Base-by-base conservation (phyloP, 2,329 filamentous ascomycete genomes). In the Dactylellina cionopaga region DNA sequence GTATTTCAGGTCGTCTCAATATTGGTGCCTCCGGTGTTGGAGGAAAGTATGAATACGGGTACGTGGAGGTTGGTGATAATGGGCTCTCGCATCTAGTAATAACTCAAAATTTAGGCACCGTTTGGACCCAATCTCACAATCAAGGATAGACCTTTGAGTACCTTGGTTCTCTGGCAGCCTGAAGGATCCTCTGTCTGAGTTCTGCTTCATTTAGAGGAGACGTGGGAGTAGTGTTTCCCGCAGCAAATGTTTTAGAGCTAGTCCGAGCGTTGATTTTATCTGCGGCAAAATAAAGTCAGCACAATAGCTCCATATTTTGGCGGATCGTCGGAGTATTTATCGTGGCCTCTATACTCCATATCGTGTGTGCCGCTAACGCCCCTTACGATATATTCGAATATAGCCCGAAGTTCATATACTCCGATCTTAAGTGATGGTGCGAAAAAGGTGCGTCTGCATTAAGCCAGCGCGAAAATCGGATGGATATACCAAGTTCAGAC, bases 181-280 rank as follows among this genome's bases (percentile, higher is more conserved):
- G 68, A 17, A 72, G 59, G 33, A 72, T 72, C 33, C 59, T 58
- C 39, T 72, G 68, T 59, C 58, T 72, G 24, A 72, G 54, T 43
- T 72, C 68, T 52, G 51, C 68, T 49, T 72, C 68, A 39, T 72
- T 65, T 46, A 72, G 47, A 41, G 54, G 60, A 54, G 59, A 25
- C 47, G 59, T 31, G 39, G 37, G 44, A 59, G 24, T 33, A 43
- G 22, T 56, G 52, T 46, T 59, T 52, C 52, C 41, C 31, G 59
- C 54, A 47, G 52, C 43, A 55, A 54, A 59, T n/a, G 52, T 52
- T 72, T 65, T 72, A 60, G 68, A 72, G 52, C 68, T 65, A 47
- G 68, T 65, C 52, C 68, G 68, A 58, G 58, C 59, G 51, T 65
- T 59, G 68, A 72, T 43, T 65, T 64, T 64, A 58, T 72, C 68